Conservation (phyloP, 768 basidiomycete genomes). For the Hortiboletus flavorubellus region DNA sequence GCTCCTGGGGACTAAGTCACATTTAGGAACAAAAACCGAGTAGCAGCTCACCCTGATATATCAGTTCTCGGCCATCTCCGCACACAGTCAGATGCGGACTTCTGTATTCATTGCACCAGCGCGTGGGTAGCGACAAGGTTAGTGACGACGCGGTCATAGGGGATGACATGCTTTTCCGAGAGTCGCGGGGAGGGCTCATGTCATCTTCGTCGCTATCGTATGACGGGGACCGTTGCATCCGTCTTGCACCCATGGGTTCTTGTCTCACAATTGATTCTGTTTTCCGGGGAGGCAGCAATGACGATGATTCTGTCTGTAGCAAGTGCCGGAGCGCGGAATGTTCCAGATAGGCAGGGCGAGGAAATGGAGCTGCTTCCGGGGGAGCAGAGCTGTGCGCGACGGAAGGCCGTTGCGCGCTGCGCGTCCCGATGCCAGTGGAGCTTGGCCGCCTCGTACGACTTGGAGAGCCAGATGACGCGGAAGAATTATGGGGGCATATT, state of each 20-base stretch:
- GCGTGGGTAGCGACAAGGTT: constrained; percentile 62
- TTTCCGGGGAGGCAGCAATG: constrained; percentile 39
- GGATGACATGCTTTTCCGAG: constrained; percentile 26
- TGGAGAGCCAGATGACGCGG: constrained; percentile 42
- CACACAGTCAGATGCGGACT: constrained; percentile 58
- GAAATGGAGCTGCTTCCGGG: constrained; percentile 42
- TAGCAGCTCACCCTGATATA: constrained; percentile 55
- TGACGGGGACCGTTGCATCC: constrained; percentile 37
- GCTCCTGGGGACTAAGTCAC: constrained; percentile 37
- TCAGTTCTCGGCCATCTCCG: constrained; percentile 68
- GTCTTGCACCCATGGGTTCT: constrained; percentile 20
- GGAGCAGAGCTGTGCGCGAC: constrained; percentile 29
- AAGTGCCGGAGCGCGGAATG: constrained; percentile 71
- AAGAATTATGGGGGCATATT: constrained; percentile 36
- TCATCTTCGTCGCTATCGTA: constrained; percentile 71
- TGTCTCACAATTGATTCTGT: constrained; percentile 27
- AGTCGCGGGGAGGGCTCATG: constrained; percentile 46
- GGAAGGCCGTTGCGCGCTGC: constrained; percentile 23
- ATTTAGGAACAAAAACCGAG: not conserved
- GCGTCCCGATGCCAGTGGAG: constrained; percentile 30
- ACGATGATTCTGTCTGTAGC: constrained; percentile 50
- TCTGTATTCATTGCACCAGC: constrained; percentile 74
- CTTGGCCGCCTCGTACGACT: constrained; percentile 48
- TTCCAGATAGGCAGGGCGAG: constrained; percentile 72
- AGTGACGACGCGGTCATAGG: constrained; percentile 29